Evolutionary conservation across 495 filamentous ascomycete species (phyloP).

Genomic region (Evernia prunastri): DNA sequence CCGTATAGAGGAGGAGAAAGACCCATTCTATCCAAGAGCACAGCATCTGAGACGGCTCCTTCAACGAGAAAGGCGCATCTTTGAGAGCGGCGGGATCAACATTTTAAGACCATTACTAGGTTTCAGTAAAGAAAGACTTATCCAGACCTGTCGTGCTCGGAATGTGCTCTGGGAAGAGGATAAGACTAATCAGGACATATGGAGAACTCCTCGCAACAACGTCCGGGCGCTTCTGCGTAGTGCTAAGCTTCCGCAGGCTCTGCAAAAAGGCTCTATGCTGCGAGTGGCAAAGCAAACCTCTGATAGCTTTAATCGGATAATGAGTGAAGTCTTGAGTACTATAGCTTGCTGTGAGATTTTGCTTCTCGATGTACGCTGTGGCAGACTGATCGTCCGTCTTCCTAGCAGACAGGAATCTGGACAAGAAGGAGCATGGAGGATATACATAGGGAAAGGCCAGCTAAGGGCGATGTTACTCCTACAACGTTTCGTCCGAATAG

Average conservation of each 20-base stretch:
- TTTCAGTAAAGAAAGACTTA: constrained; percentile 64
- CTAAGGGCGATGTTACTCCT: constrained; percentile 27
- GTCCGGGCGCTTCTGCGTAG: constrained; percentile 58
- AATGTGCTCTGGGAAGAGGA: constrained; percentile 74
- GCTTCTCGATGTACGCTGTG: constrained; percentile 35
- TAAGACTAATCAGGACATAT: constrained; percentile 73
- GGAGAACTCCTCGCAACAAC: constrained; percentile 72
- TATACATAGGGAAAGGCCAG: constrained; percentile 2
- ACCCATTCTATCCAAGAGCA: background rate
- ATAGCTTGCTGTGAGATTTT: constrained; percentile 36
- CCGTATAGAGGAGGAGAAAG: background rate
- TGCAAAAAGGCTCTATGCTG: constrained; percentile 60
- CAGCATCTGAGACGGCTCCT: background rate
- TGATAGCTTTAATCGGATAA: constrained; percentile 27
- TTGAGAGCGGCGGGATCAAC: constrained; percentile 63
- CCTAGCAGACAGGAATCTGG: constrained; percentile 14
- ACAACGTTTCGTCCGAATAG: constrained; percentile 39
- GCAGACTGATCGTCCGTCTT: constrained; percentile 39
- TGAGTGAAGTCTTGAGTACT: constrained; percentile 22
- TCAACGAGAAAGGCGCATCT: background rate
- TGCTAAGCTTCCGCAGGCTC: constrained; percentile 58
- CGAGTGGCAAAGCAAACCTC: constrained; percentile 41
- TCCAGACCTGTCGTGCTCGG: constrained; percentile 63
- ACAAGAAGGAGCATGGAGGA: constrained; percentile 14
- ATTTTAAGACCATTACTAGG: constrained; percentile 69